Percentiles rank a stretch among this genome's conserved stretches.
phyloP scores from a whole-genome alignment of 306 rosid species.

The Lathyrus oleraceus region DNA sequence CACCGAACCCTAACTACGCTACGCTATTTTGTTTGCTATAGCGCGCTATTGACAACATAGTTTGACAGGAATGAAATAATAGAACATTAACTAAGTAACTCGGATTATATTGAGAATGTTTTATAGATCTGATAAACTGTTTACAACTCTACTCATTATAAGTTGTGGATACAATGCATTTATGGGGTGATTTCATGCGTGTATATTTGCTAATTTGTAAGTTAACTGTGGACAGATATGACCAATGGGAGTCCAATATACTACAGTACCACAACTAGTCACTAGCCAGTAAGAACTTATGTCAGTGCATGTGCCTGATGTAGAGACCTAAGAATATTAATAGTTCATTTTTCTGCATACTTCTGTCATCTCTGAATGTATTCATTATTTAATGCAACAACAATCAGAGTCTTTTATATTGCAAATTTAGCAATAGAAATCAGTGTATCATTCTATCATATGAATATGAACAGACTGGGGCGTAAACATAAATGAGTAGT shows the following conservation, averaged over 20 bases:
- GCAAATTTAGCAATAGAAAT: not conserved
- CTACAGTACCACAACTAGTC: not conserved
- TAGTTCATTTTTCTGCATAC: conserved; percentile 10
- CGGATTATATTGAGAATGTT: not conserved
- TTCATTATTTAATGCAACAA: not conserved
- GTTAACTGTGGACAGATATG: not conserved
- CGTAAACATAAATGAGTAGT: no score
- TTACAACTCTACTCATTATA: conserved; percentile 10
- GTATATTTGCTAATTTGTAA: not conserved
- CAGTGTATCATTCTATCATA: not conserved
- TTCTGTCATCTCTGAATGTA: not conserved
- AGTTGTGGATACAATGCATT: not conserved
- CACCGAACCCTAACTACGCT: no score
- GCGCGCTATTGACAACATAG: not conserved
- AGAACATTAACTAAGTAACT: not conserved
- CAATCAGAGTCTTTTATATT: not conserved
- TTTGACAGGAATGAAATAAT: not conserved
- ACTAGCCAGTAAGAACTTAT: not conserved
- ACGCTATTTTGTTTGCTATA: no score
- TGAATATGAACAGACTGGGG: no score
- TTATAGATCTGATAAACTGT: conserved; percentile 18
- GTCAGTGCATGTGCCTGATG: conserved; percentile 5
- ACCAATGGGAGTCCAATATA: not conserved
- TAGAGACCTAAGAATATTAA: not conserved
- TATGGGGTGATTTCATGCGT: conserved; percentile 16